Evolutionary conservation across 495 filamentous ascomycete species (phyloP), one percentile per base, ranked within the genome.

Genomic region (Corynascus novoguineensis): DNA sequence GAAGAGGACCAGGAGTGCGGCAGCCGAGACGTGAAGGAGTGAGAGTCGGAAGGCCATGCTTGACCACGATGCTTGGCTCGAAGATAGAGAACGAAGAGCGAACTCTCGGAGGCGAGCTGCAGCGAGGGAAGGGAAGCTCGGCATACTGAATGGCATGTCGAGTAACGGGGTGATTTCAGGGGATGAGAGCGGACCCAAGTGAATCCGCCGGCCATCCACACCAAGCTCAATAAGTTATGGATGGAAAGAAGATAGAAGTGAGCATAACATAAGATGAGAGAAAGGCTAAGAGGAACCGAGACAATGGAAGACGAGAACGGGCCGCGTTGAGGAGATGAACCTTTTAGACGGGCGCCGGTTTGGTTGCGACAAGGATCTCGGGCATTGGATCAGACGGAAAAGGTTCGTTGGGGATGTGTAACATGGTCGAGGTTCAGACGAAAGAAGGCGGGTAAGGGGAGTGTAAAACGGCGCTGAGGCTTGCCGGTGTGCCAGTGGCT

Each of bases 81-180:
- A 42, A 27, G 61, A 66, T 12, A 53, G 22, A 61, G 63, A 64
- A 38, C 60, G 53, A 17, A 47, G 21, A 21, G 34, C 55, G 31
- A 56, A 37, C 22, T 64, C 63, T 48, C 24, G 52, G 22, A 56
- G 41, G 24, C 58, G 60, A 17, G 66, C 48, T 11, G 57, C 47
- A 15, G 61, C 34, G 38, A 46, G 40, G 37, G 64, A 56, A 11
- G 65, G 65, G 53, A 67, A 60, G 40, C 60, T 60, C 6, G 68
- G 64, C 55, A 68, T 66, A 24, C 58, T 58, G 48, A 64, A 47
- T 52, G 65, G 57, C 65, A 68, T 68, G 61, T 21, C 48, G 60
- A 46, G 51, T 47, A 40, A 37, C 8, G 41, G 29, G 24, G 32
- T 29, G 29, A 24, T 24, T n/a, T n/a, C n/a, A 45, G 25, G 51